Evolutionary conservation across 495 filamentous ascomycete genomes (phyloP).

Genomic region (Rusavskia elegans): DNA sequence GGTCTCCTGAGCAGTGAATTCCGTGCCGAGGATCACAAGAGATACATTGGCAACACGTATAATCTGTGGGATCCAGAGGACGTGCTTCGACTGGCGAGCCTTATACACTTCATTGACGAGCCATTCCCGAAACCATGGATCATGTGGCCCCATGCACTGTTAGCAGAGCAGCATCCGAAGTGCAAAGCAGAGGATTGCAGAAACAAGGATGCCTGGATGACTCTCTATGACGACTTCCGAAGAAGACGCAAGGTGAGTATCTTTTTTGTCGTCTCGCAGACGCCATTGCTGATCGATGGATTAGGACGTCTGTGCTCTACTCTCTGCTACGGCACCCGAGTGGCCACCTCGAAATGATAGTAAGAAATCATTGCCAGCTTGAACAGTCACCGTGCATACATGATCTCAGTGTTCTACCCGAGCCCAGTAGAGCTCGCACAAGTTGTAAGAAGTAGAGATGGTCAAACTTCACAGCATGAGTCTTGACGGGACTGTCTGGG

Average conservation of each 20-base stretch:
- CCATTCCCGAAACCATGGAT: constrained; percentile 62
- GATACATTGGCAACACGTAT: constrained; percentile 45
- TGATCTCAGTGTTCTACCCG: too few species aligned
- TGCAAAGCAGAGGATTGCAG: constrained; percentile 43
- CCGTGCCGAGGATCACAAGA: constrained; percentile 35
- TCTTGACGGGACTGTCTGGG: too few species aligned
- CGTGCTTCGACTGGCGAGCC: constrained; percentile 48
- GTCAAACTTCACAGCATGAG: too few species aligned
- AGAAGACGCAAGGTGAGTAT: constrained; percentile 39
- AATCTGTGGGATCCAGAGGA: constrained; percentile 54
- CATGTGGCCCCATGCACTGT: constrained; percentile 36
- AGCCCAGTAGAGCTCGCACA: too few species aligned
- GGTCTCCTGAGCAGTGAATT: constrained; percentile 59
- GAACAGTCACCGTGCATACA: too few species aligned
- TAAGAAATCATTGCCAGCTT: too few species aligned
- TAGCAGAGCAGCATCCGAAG: constrained; percentile 41
- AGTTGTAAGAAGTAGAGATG: fast-evolving
- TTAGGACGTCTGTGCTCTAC: constrained; percentile 31
- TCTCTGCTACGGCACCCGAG: constrained; percentile 31
- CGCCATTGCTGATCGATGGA: not conserved
- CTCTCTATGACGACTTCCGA: constrained; percentile 55
- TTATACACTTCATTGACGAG: constrained; percentile 72
- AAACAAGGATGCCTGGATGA: constrained; percentile 52
- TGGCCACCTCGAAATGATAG: constrained; percentile 14
- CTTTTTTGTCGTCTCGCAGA: not conserved